Evolutionary conservation across 2,329 filamentous ascomycete species (phyloP).

Genomic region (Verticillium nubilum): DNA sequence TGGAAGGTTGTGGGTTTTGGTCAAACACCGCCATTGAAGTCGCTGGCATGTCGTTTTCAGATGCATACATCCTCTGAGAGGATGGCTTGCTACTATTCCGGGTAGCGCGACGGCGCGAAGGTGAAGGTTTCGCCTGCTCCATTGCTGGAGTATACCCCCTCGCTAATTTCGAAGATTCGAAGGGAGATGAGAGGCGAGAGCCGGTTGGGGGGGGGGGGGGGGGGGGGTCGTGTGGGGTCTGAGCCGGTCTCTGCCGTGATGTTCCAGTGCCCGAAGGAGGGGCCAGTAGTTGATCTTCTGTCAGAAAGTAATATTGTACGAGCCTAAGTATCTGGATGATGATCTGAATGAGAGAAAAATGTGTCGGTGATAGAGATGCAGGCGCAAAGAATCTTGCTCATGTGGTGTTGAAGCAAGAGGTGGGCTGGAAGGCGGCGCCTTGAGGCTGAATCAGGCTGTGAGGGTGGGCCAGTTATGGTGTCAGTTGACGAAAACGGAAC

Average conservation of each 20-base stretch:
- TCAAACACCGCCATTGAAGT: conserved; percentile 23
- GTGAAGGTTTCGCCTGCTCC: conserved; percentile 24
- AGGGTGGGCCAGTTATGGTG: not conserved
- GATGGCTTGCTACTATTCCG: conserved; percentile 29
- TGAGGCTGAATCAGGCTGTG: not conserved
- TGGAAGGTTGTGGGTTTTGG: conserved; percentile 32
- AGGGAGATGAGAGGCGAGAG: not conserved
- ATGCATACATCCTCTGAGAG: conserved; percentile 51
- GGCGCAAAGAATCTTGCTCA: not conserved
- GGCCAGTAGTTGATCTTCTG: too few species aligned
- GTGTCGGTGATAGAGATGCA: not conserved
- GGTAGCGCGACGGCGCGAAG: conserved; percentile 26
- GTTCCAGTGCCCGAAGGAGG: too few species aligned
- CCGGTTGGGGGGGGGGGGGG: too few species aligned
- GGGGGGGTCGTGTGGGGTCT: too few species aligned
- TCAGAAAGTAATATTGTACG: too few species aligned
- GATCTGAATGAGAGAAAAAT: not conserved
- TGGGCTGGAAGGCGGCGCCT: not conserved
- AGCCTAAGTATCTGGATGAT: not conserved
- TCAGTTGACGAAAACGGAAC: not conserved
- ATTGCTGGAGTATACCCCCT: not conserved
- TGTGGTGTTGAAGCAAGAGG: not conserved
- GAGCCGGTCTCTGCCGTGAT: too few species aligned
- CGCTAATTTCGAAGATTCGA: not conserved
- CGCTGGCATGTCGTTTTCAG: conserved; percentile 44